A percentile compares a stretch with the other conserved stretches of the same genome.
These are phyloP conservation scores for Alternaria angustiovoidea DNA, from an alignment of 2,329 filamentous ascomycete genomes.

Conservation along the genomic window DNA sequence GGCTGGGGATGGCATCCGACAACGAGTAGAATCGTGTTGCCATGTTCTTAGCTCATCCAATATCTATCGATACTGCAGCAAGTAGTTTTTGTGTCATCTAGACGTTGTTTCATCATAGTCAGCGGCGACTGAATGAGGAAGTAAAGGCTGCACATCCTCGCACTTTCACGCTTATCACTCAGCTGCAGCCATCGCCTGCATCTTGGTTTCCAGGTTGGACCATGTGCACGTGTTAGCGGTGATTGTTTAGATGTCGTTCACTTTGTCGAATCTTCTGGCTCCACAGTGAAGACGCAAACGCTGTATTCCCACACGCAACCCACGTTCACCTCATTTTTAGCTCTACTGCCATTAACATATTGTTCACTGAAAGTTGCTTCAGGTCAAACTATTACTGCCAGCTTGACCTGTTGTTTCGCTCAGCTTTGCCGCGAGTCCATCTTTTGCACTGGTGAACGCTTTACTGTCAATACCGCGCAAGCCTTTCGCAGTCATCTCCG, in stretches of 20 bases:
- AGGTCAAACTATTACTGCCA: neutral
- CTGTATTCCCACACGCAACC: constrained; percentile 5
- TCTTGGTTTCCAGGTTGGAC: neutral
- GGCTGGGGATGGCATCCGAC: neutral
- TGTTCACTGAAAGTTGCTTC: neutral
- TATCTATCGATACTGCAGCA: neutral
- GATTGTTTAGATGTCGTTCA: neutral
- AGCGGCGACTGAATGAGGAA: neutral
- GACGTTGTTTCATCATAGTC: neutral
- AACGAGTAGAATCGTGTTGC: neutral
- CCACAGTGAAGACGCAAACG: constrained; percentile 14
- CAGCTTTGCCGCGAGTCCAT: neutral
- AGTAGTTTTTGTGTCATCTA: neutral
- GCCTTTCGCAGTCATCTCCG: neutral
- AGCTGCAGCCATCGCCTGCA: neutral
- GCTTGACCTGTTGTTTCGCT: neutral
- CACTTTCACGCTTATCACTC: neutral
- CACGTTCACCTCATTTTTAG: constrained; percentile 14
- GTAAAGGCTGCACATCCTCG: neutral
- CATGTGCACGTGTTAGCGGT: neutral
- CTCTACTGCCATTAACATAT: neutral
- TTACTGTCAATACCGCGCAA: neutral
- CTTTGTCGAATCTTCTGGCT: neutral
- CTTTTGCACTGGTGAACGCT: neutral
- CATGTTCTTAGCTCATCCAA: neutral